Base-by-base conservation (phyloP, 2,329 filamentous ascomycete genomes). In the Sphaerulina populicola region DNA sequence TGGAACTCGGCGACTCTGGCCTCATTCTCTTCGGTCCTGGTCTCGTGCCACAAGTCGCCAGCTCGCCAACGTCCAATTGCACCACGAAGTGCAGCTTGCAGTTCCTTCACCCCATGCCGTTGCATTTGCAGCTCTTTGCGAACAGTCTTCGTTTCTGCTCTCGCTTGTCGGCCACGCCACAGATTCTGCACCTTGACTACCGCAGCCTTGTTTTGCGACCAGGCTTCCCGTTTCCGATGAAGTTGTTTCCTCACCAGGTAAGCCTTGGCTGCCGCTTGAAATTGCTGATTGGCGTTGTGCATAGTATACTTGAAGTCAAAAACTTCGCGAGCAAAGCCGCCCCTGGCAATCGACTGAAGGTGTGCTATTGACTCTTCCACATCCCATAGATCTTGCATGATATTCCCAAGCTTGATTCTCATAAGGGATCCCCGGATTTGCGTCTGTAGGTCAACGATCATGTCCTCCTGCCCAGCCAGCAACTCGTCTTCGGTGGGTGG, bases 381-480 rank as follows among this genome's bases (percentile, higher is more conserved):
- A 55, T 93, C 85, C 93, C 93, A 98, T 3, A 98, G 77, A 39
- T 80, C 72, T 62, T 95, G 86, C 93, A 98, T 97, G 49, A 81
- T 77, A 44, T 85, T 75, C 4, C 88, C 89, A 1, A 97, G 79
- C 49, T 77, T 77, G 64, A 96, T 76, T 49, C 93, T 81, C 43
- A 87, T 68, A 56, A 94, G 66, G 0, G 90, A 89, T 33, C 91
- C 93, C 51, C 88, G 80, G 7, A 90, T 79, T 66, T 96, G 89
- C 35, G 86, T 82, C 66, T 98, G 94, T 27, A 98, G 75, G 53
- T 97, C 91, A 14, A 81, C 62, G 39, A 97, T 81, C 3, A 75
- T 72, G 0, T 69, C 71, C 66, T 93, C 86, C 53, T 88, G 84
- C 61, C 94, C 89, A 11, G 74, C 77, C 3, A 98, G 71, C 39